These are phyloP conservation scores for Teratosphaeria pseudoeucalypti DNA, from an alignment of 2,329 filamentous ascomycete genomes.

Conservation along the genomic window DNA sequence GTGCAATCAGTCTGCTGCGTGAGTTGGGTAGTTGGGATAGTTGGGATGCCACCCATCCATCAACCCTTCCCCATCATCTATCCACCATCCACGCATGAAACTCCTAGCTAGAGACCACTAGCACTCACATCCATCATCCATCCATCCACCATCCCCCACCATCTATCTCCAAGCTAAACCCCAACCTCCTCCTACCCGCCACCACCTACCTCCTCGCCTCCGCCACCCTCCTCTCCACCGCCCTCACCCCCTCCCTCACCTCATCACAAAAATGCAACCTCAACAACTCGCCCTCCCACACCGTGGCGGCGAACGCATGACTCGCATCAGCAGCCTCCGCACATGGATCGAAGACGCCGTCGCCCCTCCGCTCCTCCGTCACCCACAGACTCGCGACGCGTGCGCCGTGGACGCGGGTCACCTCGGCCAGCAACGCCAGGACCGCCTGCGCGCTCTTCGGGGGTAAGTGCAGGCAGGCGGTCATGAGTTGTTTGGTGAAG, in stretches of 20 bases:
- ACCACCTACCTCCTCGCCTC: not conserved
- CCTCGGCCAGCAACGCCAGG: conserved; percentile 64
- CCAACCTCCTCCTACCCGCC: too few species aligned
- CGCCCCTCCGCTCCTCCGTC: conserved; percentile 84
- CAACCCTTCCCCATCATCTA: too few species aligned
- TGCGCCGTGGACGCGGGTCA: conserved; percentile 69
- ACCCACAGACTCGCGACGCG: conserved; percentile 85
- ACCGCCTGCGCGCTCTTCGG: conserved; percentile 81
- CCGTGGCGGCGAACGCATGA: conserved; percentile 80
- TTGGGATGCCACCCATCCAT: too few species aligned
- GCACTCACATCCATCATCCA: too few species aligned
- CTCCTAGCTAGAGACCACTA: too few species aligned
- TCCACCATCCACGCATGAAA: too few species aligned
- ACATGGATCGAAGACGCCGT: conserved; percentile 71
- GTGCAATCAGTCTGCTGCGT: too few species aligned
- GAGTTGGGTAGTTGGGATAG: too few species aligned
- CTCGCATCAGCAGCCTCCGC: conserved; percentile 68
- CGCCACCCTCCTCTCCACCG: conserved; percentile 4
- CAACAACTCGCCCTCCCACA: conserved; percentile 89
- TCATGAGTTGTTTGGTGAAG: conserved; percentile 86
- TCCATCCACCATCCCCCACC: too few species aligned
- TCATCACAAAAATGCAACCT: conserved; percentile 77
- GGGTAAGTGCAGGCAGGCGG: conserved; percentile 69
- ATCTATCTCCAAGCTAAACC: too few species aligned
- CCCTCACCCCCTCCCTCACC: conserved; percentile 54